Evolutionary conservation across 1,284 basidiomycete species (phyloP), one percentile per base, ranked within the genome.

Genomic region (Ustanciosporium gigantosporum): DNA sequence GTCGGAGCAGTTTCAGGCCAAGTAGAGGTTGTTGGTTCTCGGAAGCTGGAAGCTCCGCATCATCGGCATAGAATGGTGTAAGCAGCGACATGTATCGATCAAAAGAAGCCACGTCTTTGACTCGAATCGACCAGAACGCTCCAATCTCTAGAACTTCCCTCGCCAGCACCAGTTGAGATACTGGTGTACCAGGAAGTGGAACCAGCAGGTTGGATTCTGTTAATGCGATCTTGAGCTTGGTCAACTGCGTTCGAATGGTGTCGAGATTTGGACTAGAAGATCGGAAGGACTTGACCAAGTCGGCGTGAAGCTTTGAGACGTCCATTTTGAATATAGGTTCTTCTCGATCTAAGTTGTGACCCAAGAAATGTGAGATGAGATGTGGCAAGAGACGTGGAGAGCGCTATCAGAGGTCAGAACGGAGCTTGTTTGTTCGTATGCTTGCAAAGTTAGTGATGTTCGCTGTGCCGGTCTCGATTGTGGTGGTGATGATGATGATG

Each of bases 71-170:
- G 81, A 93, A 96, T 0, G 89, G 87, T 67, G 89, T 87, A 5
- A 98, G 83, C 76, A 95, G 90, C 14, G 89, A 87, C 79, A 94
- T 91, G 80, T 96, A 98, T 60, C 93, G 86, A 77, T 94, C 90
- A 77, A 98, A 99, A 0, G 89, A 88, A 34, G 90, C 86, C 13
- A 95, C 86, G 78, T 96, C 90, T 75, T 86, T 85, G 59, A 86
- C 84, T 34, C 91, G 84, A 76, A 98, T 88, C 55, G 92, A 91
- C 82, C 88, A 88, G 81, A 95, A 89, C 15, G 93, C 90, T 36
- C 92, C 94, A 68, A 96, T 87, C 82, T 97, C 94, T 47, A 98
- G 86, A 43, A 96, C 89, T 59, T 95, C 90, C 60, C 94, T 89
- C 89, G 81, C 68, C 25, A 74, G 6, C 6, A 53, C 42, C 2